Percentiles rank a stretch among this genome's conserved stretches.
phyloP scores from a whole-genome alignment of 129 eudicot species.

The Scalesia atractyloides region DNA sequence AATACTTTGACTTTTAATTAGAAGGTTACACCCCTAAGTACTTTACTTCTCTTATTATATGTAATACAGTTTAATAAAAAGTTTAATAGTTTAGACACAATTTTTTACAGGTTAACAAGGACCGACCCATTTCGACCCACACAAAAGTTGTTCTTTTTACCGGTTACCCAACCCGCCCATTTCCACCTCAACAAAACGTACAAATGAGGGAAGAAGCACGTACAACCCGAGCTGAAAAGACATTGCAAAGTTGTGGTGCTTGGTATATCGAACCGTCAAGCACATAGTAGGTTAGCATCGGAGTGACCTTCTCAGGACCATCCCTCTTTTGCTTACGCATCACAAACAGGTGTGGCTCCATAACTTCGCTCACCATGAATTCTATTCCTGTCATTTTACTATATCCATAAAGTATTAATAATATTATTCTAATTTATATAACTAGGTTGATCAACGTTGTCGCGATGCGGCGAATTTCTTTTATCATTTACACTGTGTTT shows the following conservation, averaged over 20 bases:
- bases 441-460: too few relatives aligned
- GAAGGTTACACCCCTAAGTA: too few relatives aligned
- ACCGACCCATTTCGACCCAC: neutral
- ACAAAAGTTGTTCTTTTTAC: neutral
- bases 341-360: constrained; percentile 90
- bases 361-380: constrained; percentile 68
- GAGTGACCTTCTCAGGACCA: constrained; percentile 85
- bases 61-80: neutral
- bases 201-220: constrained; percentile 28
- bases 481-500: too few relatives aligned
- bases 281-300: constrained; percentile 86
- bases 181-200: neutral
- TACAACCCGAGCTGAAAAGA: constrained; percentile 93
- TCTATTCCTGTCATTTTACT: constrained; percentile 92
- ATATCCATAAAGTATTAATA: constrained; percentile 25
- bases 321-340: constrained; percentile 76
- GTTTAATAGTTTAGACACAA: neutral
- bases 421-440: constrained; percentile 3
- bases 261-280: constrained; percentile 97
- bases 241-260: constrained; percentile 96
- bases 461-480: too few relatives aligned
- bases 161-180: neutral
- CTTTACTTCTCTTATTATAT: neutral
- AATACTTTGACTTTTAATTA: too few relatives aligned
- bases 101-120: neutral